Evolutionary conservation across 371 early-diverging fungal genomes (phyloP).

Genomic region (Mortierella sp.): DNA sequence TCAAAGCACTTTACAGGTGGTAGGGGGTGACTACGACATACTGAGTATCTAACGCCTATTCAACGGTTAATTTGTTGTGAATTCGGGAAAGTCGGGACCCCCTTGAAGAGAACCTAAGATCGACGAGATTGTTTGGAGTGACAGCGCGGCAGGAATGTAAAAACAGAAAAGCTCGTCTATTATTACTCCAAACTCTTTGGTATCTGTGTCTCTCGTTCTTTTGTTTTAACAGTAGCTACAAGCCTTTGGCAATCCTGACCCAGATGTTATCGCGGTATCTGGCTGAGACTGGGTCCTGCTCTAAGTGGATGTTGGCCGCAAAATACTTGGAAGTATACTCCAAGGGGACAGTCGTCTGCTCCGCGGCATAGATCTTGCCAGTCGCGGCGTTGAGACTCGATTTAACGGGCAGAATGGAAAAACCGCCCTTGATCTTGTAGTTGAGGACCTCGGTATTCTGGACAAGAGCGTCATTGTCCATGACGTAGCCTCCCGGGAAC

Average conservation of each 20-base stretch:
- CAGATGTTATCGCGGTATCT: constrained; percentile 48
- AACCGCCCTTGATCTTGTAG: constrained; percentile 23
- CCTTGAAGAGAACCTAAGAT: too few species aligned
- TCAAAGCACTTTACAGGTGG: too few species aligned
- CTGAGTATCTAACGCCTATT: too few species aligned
- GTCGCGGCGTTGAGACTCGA: constrained; percentile 12
- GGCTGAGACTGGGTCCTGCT: constrained; percentile 39
- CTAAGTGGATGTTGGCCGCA: constrained; percentile 38
- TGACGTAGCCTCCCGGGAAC: constrained; percentile 53
- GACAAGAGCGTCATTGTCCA: constrained; percentile 32
- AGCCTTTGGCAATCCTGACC: constrained; percentile 45
- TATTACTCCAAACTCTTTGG: too few species aligned
- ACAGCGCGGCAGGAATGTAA: too few species aligned
- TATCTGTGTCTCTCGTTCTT: too few species aligned
- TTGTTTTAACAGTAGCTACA: too few species aligned
- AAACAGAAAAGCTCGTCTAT: too few species aligned
- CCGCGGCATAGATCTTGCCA: constrained; percentile 42
- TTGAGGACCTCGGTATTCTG: constrained; percentile 16
- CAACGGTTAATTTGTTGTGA: too few species aligned
- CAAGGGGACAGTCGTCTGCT: constrained; percentile 38
- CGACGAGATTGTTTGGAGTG: too few species aligned
- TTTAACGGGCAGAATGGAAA: constrained; percentile 11
- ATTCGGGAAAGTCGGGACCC: too few species aligned
- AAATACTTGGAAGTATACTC: constrained; percentile 47
- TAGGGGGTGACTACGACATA: too few species aligned